phyloP scores from a whole-genome alignment of 2,329 filamentous ascomycete genomes.

The Alternaria sp. region DNA sequence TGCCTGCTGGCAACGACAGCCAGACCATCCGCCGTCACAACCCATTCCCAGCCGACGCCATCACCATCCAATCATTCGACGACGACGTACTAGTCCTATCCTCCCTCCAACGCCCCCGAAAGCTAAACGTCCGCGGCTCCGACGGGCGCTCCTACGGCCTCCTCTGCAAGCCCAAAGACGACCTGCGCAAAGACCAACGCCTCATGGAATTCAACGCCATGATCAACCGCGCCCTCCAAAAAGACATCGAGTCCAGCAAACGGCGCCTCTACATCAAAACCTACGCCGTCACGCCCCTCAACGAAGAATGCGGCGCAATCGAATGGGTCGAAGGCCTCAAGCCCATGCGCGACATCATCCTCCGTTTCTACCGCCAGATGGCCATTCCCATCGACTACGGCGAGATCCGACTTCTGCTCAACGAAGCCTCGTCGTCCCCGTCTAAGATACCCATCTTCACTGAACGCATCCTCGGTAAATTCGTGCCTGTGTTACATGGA shows the following conservation, averaged over 20 bases:
- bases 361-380: slow-evolving; percentile 77
- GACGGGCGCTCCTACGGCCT: slow-evolving; percentile 89
- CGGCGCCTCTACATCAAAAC: slow-evolving; percentile 88
- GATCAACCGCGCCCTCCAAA: slow-evolving; percentile 93
- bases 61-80: slow-evolving; percentile 79
- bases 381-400: slow-evolving; percentile 68
- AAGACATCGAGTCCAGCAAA: slow-evolving; percentile 87
- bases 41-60: slow-evolving; percentile 84
- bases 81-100: slow-evolving; percentile 90
- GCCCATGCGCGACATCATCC: slow-evolving; percentile 88
- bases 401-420: slow-evolving; percentile 68
- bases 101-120: slow-evolving; percentile 90
- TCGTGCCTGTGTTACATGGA: slow-evolving; percentile 82
- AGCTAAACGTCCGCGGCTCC: slow-evolving; percentile 84
- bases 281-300: slow-evolving; percentile 94
- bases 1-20: slow-evolving; percentile 75
- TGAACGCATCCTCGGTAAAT: slow-evolving; percentile 69
- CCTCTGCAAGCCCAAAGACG: slow-evolving; percentile 97
- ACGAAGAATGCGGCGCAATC: slow-evolving; percentile 96
- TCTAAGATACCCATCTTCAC: slow-evolving; percentile 75
- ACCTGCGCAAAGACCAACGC: slow-evolving; percentile 94
- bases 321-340: slow-evolving; percentile 98
- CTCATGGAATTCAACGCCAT: slow-evolving; percentile 99
- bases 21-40: slow-evolving; percentile 73
- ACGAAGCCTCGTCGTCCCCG: slow-evolving; percentile 68